Percentiles rank a stretch among this genome's conserved stretches.
These are phyloP conservation scores for Akanthomyces lecanii DNA, from an alignment of 2,329 filamentous ascomycete species.

Conservation along the genomic window DNA sequence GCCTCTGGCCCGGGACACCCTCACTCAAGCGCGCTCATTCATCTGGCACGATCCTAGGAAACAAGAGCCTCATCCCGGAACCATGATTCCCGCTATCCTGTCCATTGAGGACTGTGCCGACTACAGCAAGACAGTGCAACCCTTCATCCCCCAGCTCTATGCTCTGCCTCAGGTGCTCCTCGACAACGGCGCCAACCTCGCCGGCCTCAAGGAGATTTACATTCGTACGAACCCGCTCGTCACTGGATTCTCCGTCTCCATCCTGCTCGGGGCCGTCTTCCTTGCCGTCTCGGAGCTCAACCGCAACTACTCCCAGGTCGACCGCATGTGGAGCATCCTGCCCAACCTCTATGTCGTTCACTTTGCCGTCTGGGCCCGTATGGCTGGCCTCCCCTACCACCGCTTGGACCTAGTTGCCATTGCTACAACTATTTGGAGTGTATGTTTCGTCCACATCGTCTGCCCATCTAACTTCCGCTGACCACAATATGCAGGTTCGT, in stretches of 20 bases:
- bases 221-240: constrained; percentile 81
- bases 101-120: constrained; percentile 71
- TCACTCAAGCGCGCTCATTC: not conserved
- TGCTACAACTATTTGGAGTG: constrained; percentile 74
- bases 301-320: constrained; percentile 94
- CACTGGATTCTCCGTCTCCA: constrained; percentile 65
- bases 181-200: constrained; percentile 54
- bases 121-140: constrained; percentile 68
- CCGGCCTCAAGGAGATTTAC: constrained; percentile 68
- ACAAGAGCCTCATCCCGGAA: not conserved
- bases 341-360: constrained; percentile 84
- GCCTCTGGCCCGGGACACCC: not conserved
- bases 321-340: constrained; percentile 85
- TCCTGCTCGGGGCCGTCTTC: constrained; percentile 68
- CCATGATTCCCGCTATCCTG: constrained; percentile 70
- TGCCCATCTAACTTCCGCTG: not conserved
- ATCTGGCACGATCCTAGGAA: not conserved
- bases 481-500: constrained; percentile 51
- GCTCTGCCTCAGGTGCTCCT: constrained; percentile 63
- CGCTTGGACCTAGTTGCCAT: constrained; percentile 69
- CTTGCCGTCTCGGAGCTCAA: constrained; percentile 78
- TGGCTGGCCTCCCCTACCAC: constrained; percentile 65
- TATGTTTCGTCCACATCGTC: constrained; percentile 38
- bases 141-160: constrained; percentile 67
- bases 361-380: constrained; percentile 75